Evolutionary conservation across 169 alveolate species (phyloP), one percentile per base, ranked within the genome.

Genomic region (Plasmodium vivax): DNA sequence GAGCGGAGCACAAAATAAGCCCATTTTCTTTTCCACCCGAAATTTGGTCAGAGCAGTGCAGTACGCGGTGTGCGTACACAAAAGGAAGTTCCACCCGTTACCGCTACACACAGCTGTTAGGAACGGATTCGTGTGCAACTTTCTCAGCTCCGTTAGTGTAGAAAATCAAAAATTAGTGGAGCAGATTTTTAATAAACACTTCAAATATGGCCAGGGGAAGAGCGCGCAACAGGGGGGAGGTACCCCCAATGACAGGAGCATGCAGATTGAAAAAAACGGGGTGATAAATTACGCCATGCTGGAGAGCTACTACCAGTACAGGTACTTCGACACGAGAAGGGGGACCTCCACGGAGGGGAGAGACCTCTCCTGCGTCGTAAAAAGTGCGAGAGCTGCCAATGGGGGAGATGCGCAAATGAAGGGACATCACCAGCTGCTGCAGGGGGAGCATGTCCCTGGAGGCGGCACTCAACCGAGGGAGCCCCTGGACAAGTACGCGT

Each of bases 31-130:
- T 90, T 90, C 94, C 54, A 90, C 94, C 30, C 43, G 94, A 54
- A 90, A 90, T 90, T 90, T 90, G 68, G 94, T 90, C 5, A 62
- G 94, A 12, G 92, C 94, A 80, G 45, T 90, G 19, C 82, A 90
- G 12, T 81, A 45, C 81, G 94, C 94, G n/a, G 19, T 90, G 23
- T 36, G 45, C 73, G 92, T 90, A 14, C 72, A 90, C 47, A 90
- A 90, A 16, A 90, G 94, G 81, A 82, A 38, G 32, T 90, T 90
- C 73, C 58, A 80, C 9, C 92, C 94, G 2, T 8, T 90, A 5
- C 75, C 88, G 12, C 51, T 90, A 12, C 23, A 80, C 5, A n/a
- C 9, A 23, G 94, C 92, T n/a, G 71, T 90, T 90, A 62, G 73
- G 4, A 27, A 90, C 36, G 94, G 94, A 36, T 90, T 90, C 45